phyloP scores from a whole-genome alignment of 495 filamentous ascomycete species.

The Penicillium turbatum region DNA sequence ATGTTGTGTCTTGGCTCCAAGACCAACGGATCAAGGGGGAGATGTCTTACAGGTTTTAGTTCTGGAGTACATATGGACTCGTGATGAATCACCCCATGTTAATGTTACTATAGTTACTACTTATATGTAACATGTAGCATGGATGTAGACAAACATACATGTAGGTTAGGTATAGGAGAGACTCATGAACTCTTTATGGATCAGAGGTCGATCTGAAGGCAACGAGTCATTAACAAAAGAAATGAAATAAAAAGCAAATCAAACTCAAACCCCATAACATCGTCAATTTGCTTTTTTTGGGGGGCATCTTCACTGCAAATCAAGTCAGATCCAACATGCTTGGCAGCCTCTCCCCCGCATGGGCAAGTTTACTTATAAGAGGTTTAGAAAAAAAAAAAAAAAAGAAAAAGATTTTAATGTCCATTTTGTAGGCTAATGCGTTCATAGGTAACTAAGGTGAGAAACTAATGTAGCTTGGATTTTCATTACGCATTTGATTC shows the following conservation, averaged over 20 bases:
- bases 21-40: constrained; percentile 1
- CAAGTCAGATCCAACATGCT: constrained; percentile 27
- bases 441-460: constrained; percentile 3
- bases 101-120: no score
- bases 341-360: constrained; percentile 37
- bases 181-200: neutral
- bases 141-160: no score
- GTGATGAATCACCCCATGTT: neutral
- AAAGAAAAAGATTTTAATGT: neutral
- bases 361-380: no score
- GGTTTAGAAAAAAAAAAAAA: constrained; percentile 15
- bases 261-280: neutral
- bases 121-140: no score
- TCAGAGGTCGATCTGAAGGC: neutral
- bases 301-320: constrained; percentile 30
- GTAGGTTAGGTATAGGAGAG: no score
- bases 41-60: constrained; percentile 1
- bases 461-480: constrained; percentile 17
- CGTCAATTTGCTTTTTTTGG: constrained; percentile 11
- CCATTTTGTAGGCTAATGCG: neutral
- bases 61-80: neutral
- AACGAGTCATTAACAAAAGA: neutral
- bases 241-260: neutral
- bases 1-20: neutral
- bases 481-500: constrained; percentile 18